Conservation (phyloP, 345 rosid genomes). For the Moringa oleifera region DNA sequence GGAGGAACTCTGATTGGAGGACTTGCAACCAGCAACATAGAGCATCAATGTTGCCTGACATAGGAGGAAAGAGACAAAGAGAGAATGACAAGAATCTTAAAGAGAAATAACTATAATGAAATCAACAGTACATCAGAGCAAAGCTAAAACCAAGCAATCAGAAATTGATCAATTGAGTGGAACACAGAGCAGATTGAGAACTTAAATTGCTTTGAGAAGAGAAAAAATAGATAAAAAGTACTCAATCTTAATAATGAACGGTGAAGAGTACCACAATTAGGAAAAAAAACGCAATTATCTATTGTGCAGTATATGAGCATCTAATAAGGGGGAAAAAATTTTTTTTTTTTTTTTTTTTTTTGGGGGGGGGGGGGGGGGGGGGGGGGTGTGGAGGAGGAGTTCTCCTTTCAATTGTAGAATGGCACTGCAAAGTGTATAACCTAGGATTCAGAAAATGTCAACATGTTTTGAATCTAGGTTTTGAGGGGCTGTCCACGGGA, state of each 20-base stretch:
- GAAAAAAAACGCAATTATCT: not conserved
- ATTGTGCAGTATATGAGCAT: not conserved
- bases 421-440: not conserved
- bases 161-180: not conserved
- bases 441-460: not conserved
- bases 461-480: not conserved
- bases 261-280: no score
- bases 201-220: no score
- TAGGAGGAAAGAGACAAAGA: slow-evolving; percentile 2
- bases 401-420: not conserved
- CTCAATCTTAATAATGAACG: not conserved
- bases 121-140: not conserved
- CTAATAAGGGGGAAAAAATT: no score
- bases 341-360: no score
- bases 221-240: not conserved
- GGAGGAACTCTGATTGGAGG: slow-evolving; percentile 56
- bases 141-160: not conserved
- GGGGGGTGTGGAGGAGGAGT: no score
- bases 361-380: no score
- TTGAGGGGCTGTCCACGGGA: not conserved
- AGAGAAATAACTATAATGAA: not conserved
- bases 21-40: slow-evolving; percentile 59
- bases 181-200: not conserved
- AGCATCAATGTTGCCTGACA: slow-evolving; percentile 54
- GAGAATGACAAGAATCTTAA: not conserved